Evolutionary conservation across 495 filamentous ascomycete species (phyloP), one percentile per base, ranked within the genome.

Genomic region (Penicillium chermesinum): DNA sequence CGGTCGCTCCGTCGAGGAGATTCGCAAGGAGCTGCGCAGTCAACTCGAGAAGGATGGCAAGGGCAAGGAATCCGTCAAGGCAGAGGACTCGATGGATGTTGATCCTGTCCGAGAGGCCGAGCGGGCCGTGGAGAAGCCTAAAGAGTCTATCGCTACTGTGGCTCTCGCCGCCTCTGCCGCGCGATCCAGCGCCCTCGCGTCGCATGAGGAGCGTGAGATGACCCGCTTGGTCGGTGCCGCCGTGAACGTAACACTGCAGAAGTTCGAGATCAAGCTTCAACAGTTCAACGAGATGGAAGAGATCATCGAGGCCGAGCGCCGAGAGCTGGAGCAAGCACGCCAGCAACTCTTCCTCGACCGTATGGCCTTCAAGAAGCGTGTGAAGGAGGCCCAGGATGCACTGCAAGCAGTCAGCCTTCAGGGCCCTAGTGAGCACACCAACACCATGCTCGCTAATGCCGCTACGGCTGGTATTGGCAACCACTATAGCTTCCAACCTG

Each of bases 201-300:
- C 93, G 0, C 89, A 96, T 57, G 89, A 95, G 64, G 93, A 98
- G 67, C 89, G 93, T 20, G 88, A 95, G 63, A 91, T 96, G 86
- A 91, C 91, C 21, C 82, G 86, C 13, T 83, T 96, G 37, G 87
- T 96, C 17, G 89, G 88, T 9, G 80, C 87, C 2, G 75, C 89
- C 0, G 86, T 95, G 44, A 95, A 95, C 62, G 72, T 88, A 13
- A 89, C 85, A 14, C 76, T 96, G 21, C 79, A 88, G 58, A 91
- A 91, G 64, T 78, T 89, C 61, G 85, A 91, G 59, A 72, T 90
- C 46, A 91, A 91, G 72, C 74, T 93, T 41, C 81, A 86, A 56
- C 95, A 96, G 62, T 98, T 98, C 74, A 85, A 87, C 55, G 94
- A 97, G 69, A 88, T 98, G 79, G 93, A 98, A 60, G 74, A 84